A percentile compares a stretch with the other conserved stretches of the same genome.
Evolutionary conservation across 768 basidiomycete species (phyloP).

Genomic region (Cytidiella melzeri): DNA sequence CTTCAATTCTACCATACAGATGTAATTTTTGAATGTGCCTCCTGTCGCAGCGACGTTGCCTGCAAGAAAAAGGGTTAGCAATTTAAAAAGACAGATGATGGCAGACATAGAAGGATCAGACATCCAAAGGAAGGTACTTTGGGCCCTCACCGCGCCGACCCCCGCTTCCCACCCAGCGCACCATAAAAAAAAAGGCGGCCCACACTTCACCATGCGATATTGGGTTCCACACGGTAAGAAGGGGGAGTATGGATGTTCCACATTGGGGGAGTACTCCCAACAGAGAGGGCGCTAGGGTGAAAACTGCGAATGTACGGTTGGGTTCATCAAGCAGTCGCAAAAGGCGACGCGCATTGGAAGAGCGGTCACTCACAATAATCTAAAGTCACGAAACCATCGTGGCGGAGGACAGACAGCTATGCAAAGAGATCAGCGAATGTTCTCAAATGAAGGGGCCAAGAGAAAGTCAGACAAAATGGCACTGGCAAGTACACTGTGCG

Average conservation of each 20-base stretch:
- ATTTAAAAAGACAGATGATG: neutral
- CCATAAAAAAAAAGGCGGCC: constrained; percentile 58
- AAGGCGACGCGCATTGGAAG: too few species aligned
- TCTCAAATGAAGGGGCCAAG: neutral
- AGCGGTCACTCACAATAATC: too few species aligned
- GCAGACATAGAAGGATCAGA: constrained; percentile 48
- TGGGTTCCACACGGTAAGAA: constrained; percentile 63
- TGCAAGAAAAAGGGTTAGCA: neutral
- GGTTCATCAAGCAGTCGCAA: constrained; percentile 34
- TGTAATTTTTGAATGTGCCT: too few species aligned
- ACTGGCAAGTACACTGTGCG: constrained; percentile 83
- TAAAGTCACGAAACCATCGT: too few species aligned
- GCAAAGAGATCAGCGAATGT: neutral
- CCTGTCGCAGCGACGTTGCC: too few species aligned
- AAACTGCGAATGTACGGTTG: constrained; percentile 81
- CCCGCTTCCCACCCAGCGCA: constrained; percentile 72
- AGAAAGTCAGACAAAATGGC: constrained; percentile 71
- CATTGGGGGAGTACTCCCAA: constrained; percentile 66
- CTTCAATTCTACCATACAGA: too few species aligned
- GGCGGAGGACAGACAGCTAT: too few species aligned
- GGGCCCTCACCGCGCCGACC: constrained; percentile 66
- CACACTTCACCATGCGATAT: constrained; percentile 49
- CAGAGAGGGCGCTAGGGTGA: constrained; percentile 64
- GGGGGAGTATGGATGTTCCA: constrained; percentile 70
- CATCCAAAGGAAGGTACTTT: constrained; percentile 85